Base-by-base conservation (phyloP, 768 basidiomycete species). In the Cubamyces sp. region DNA sequence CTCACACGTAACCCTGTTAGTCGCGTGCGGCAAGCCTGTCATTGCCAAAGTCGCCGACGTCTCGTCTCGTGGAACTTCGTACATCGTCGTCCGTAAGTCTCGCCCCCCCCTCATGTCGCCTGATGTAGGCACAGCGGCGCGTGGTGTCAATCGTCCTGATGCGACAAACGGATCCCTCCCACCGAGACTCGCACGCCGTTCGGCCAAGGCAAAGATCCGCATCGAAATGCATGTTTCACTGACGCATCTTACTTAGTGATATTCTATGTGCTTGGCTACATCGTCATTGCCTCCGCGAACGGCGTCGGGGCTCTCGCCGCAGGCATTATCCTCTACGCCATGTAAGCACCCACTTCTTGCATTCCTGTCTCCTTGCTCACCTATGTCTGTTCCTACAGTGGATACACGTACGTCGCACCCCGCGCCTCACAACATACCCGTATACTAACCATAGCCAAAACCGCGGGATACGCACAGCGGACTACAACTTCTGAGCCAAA, bases 401-500 rank as follows among this genome's bases (percentile, higher is more conserved):
- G 86, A 16, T 88, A 88, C 68, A 86, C 85, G 76, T 83, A 61
- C 61, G 82, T 78, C 19, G 23, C 5, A 16, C 34, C 19, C 19
- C 26, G 7, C n/a, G 21, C 11, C 60, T 56, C 66, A 52, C 14
- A 28, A 16, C 48, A 5, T 51, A 39, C 60, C 65, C 12, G 15
- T 39, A 5, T 41, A 30, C 41, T 41, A 4, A 12, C 34, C 34
- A 5, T 6, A 34, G 34, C 6, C 34, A 34, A 5, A 6, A 7
- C 9, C 5, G 34, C 34, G 34, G 34, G 1, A 34, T 9, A 9
- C 11, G 11, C 53, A 16, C 52, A 83, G 81, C 14, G 87, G 87
- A 1, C 74, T 88, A 40, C 87, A 88, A 70, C 74, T 88, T 12
- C 78, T 88, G 8, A 87, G 83, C 16, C 83, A 85, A 60, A 84